Conservation (phyloP, 495 filamentous ascomycete genomes). For the Xylaria intraflava region DNA sequence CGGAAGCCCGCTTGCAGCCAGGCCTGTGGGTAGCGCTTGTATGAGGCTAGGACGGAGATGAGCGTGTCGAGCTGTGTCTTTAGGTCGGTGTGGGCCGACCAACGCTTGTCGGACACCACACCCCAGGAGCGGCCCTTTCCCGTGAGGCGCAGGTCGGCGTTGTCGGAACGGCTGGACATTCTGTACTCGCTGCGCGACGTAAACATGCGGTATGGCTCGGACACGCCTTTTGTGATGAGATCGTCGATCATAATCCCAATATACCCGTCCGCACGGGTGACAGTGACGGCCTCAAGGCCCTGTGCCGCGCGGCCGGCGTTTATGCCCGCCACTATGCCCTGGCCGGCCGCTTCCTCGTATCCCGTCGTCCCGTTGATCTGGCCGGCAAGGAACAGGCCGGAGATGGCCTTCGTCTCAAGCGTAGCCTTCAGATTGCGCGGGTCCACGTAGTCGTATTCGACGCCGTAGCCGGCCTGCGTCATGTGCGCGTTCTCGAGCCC, state of each 20-base stretch:
- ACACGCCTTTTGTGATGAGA: conserved; percentile 93
- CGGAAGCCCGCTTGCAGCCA: conserved; percentile 68
- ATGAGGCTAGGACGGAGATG: conserved; percentile 48
- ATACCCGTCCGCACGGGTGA: conserved; percentile 84
- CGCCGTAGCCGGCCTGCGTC: conserved; percentile 95
- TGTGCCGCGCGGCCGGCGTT: conserved; percentile 81
- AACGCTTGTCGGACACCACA: conserved; percentile 71
- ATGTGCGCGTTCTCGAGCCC: conserved; percentile 87
- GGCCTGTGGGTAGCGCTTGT: conserved; percentile 45
- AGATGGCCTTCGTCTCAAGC: conserved; percentile 88
- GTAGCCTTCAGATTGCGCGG: conserved; percentile 79
- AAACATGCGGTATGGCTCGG: conserved; percentile 98
- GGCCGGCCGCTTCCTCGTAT: conserved; percentile 93
- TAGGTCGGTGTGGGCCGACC: conserved; percentile 60
- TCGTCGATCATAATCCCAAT: conserved; percentile 99
- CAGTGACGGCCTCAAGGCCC: conserved; percentile 52
- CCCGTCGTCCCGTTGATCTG: conserved; percentile 98
- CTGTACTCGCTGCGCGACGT: conserved; percentile 93
- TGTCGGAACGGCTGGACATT: conserved; percentile 84
- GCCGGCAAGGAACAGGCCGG: conserved; percentile 84
- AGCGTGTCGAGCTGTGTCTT: conserved; percentile 59
- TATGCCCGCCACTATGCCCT: conserved; percentile 86
- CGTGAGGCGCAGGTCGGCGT: conserved; percentile 85
- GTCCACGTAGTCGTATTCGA: conserved; percentile 98
- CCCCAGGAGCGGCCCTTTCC: conserved; percentile 68